These are phyloP conservation scores for Fusarium keratoplasticum DNA, from an alignment of 2,329 filamentous ascomycete species.

Conservation along the genomic window DNA sequence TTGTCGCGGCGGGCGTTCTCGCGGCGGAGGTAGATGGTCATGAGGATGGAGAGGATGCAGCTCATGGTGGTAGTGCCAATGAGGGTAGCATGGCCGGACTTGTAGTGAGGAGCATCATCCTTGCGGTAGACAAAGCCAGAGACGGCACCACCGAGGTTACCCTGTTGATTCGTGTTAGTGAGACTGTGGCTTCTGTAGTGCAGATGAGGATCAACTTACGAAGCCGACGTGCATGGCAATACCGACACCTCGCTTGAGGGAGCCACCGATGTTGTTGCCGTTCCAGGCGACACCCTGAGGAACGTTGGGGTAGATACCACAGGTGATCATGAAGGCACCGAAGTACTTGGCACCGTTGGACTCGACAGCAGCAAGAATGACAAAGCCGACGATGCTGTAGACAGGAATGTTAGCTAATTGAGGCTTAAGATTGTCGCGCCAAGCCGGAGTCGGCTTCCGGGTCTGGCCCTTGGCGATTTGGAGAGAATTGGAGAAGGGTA, in stretches of 20 bases:
- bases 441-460: conserved; percentile 18
- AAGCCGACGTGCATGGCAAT: conserved; percentile 67
- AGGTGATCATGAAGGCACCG: conserved; percentile 57
- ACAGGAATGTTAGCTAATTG: conserved; percentile 21
- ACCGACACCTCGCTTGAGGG: conserved; percentile 65
- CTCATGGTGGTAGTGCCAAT: conserved; percentile 66
- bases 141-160: conserved; percentile 52
- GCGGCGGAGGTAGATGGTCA: conserved; percentile 67
- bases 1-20: conserved; percentile 68
- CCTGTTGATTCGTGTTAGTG: conserved; percentile 43
- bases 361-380: conserved; percentile 47
- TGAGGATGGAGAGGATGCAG: conserved; percentile 61
- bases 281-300: conserved; percentile 69
- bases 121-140: conserved; percentile 50
- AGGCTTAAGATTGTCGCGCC: not conserved
- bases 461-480: conserved; percentile 8
- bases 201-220: conserved; percentile 37
- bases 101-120: conserved; percentile 64
- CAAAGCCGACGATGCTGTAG: conserved; percentile 48
- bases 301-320: conserved; percentile 63
- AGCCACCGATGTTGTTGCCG: conserved; percentile 68
- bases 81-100: conserved; percentile 69
- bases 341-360: conserved; percentile 59
- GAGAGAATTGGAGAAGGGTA: not conserved
- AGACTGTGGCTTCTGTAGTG: conserved; percentile 6